Evolutionary conservation across 345 rosid species (phyloP), one percentile per base, ranked within the genome.

Genomic region (Rhizophora mangle): DNA sequence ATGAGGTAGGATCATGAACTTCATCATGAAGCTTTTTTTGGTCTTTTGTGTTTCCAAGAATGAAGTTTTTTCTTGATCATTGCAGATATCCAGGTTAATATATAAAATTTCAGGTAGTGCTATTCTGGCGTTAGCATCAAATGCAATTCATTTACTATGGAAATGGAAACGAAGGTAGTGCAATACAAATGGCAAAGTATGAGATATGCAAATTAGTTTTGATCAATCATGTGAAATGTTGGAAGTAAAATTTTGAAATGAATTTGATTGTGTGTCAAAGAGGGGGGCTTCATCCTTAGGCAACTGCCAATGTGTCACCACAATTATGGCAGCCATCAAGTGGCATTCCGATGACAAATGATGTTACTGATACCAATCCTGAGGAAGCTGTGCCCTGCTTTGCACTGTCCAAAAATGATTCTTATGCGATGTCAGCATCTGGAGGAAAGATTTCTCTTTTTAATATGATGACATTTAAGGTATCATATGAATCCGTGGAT

Each of bases 151-250:
- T 79, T 84, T 94, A 67, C 85, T 94, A 21, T 94, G 98, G 98
- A 94, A 91, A 76, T 94, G 98, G 98, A 97, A 91, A 73, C 90
- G 97, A 77, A 91, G 74, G 63, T 97, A 94, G 16, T 93, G 95
- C 9, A 88, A 88, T 80, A 60, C 92, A 24, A 24, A 24, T 71
- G 98, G 95, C 74, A 94, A 94, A 95, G 98, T 88, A 84, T 71
- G 27, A 37, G 72, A 60, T 51, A 21, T 68, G 34, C 31, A 51
- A 43, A 73, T 31, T n/a, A 26, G 58, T 47, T 70, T 70, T 68
- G 9, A 15, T 65, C 5, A 13, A n/a, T 32, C 54, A 46, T 8
- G 26, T 0, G 2, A 8, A 34, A 1, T 47, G 30, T 69, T 46
- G 29, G 36, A 8, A 7, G 22, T 16, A 22, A 36, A 71, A 19